These are phyloP conservation scores for Nannochloropsis oceanica DNA, from an alignment of 108 stramenopile genomes.

Conservation along the genomic window DNA sequence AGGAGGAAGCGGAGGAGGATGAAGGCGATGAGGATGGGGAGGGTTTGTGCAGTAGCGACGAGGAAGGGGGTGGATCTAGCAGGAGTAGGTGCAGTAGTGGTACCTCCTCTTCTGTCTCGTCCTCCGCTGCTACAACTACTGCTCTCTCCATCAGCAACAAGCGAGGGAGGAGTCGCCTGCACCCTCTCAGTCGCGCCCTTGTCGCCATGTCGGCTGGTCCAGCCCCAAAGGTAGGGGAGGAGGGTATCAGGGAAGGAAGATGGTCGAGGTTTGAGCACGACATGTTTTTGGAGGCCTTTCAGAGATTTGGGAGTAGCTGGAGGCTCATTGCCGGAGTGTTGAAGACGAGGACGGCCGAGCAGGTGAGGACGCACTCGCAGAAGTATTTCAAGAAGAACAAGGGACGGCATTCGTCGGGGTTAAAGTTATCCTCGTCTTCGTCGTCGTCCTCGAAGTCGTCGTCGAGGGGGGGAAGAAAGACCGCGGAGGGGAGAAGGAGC, in stretches of 20 bases:
- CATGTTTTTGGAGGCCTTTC: background rate
- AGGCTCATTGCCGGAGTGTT: background rate
- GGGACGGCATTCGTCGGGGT: background rate
- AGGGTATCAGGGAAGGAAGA: background rate
- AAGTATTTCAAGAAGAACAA: slow-evolving; percentile 2
- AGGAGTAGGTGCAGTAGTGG: background rate
- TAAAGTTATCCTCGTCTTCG: too few relatives aligned
- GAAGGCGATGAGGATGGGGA: background rate
- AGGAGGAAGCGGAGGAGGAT: background rate
- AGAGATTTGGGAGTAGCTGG: background rate
- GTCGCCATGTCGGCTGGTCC: too few relatives aligned
- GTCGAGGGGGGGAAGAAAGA: too few relatives aligned
- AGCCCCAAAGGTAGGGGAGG: too few relatives aligned
- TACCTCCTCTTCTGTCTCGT: background rate
- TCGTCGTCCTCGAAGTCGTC: too few relatives aligned
- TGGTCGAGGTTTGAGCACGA: background rate
- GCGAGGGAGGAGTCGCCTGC: too few relatives aligned
- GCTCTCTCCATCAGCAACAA: background rate
- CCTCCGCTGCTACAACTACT: background rate
- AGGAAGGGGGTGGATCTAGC: background rate
- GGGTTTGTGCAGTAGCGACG: background rate
- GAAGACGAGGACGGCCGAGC: background rate
- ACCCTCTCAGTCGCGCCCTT: too few relatives aligned
- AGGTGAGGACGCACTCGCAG: slow-evolving; percentile 1
- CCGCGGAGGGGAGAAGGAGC: too few relatives aligned